Evolutionary conservation across 2,329 filamentous ascomycete species (phyloP), one percentile per base, ranked within the genome.

Genomic region (Acarospora socialis): DNA sequence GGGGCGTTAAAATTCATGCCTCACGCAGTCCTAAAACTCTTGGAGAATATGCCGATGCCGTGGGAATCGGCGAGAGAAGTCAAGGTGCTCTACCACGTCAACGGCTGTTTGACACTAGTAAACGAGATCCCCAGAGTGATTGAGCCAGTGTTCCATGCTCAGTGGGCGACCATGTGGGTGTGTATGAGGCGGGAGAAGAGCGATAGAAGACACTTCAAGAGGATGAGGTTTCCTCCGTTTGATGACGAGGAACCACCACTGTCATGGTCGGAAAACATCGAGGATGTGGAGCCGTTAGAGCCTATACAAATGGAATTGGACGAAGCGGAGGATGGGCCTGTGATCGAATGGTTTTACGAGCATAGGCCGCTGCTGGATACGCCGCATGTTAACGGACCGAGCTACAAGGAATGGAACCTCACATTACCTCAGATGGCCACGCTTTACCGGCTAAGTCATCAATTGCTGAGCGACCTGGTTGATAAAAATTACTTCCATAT

Each of bases 41-140:
- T 98, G 35, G 90, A 98, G 63, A 98, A 98, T 49, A 98, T 98
- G 90, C 90, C 90, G 3, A 98, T 98, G 90, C 90, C 90, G 0
- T 98, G 90, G 90, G 90, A 98, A 61, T 90, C 84, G 35, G 76
- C 83, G 16, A 74, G 86, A 41, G 90, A 98, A 51, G 92, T 98
- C 40, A 95, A 95, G 60, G 90, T 98, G 17, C 66, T 98, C 8
- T 98, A 98, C 55, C 90, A 98, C 52, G 86, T 95, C 48, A 98
- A 98, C 50, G 90, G 90, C 18, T 98, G 92, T 51, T 59, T 98
- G 58, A 98, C 90, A 2, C 62, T 98, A 34, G 92, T 98, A 48
- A 98, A 98, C 54, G 90, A 98, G 62, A 83, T 78, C 5, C 90
- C 92, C 9, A 73, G 92, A 47, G 92, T 98, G 34, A 95, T 98